Evolutionary conservation across 495 filamentous ascomycete species (phyloP).

Genomic region (Penicillium samsonianum): DNA sequence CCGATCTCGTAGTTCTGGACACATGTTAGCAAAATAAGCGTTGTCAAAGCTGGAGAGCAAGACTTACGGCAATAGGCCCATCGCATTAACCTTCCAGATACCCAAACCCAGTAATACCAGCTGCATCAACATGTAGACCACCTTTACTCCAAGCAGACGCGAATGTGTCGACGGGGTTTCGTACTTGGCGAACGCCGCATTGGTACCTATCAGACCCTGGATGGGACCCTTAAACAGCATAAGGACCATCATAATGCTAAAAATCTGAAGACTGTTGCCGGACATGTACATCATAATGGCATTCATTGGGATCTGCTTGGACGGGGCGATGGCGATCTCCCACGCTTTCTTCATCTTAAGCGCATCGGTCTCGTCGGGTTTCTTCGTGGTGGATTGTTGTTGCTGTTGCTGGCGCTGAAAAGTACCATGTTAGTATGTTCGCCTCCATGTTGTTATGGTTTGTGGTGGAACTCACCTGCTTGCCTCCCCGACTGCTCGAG

Average conservation of each 20-base stretch:
- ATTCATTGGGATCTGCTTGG: conserved; percentile 96
- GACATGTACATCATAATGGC: conserved; percentile 99
- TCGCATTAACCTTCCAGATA: conserved; percentile 94
- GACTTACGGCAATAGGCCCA: conserved; percentile 91
- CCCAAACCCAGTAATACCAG: conserved; percentile 78
- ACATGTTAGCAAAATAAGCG: conserved; percentile 20
- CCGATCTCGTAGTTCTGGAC: conserved; percentile 81
- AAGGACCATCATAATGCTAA: conserved; percentile 99
- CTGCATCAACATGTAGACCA: conserved; percentile 85
- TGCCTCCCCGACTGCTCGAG: conserved; percentile 53
- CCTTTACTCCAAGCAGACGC: conserved; percentile 76
- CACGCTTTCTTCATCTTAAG: conserved; percentile 98
- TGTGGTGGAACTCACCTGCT: conserved; percentile 34
- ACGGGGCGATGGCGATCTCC: conserved; percentile 93
- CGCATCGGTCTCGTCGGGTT: conserved; percentile 80
- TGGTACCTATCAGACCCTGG: conserved; percentile 75
- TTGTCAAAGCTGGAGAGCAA: neutral
- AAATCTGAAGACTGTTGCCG: conserved; percentile 96
- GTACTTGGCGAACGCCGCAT: conserved; percentile 80
- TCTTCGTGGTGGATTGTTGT: conserved; percentile 38
- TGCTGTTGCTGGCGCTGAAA: conserved; percentile 37
- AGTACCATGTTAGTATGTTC: conserved; percentile 13
- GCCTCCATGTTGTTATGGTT: neutral
- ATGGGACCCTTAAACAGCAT: conserved; percentile 98
- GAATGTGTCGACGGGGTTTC: conserved; percentile 77